phyloP scores from a whole-genome alignment of 495 filamentous ascomycete genomes.

The Parathielavia appendiculata region DNA sequence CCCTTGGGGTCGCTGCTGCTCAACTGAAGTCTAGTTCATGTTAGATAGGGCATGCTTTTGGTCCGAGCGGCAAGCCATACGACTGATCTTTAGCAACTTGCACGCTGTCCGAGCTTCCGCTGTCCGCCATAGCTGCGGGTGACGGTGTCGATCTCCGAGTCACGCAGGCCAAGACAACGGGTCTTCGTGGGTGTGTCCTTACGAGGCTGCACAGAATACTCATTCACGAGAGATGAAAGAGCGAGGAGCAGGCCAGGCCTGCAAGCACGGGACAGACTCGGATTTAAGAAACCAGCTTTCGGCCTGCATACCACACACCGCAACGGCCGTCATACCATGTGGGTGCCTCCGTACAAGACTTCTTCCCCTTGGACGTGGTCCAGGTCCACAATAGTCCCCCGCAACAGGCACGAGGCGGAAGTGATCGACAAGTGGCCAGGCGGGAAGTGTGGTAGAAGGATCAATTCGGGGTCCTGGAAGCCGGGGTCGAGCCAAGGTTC shows the following conservation, averaged over 20 bases:
- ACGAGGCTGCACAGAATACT: not conserved
- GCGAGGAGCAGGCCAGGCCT: not conserved
- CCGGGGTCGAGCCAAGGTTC: not conserved
- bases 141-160: not conserved
- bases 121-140: constrained; percentile 17
- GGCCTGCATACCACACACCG: not conserved
- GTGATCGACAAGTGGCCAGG: constrained; percentile 10
- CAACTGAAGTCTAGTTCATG: not conserved
- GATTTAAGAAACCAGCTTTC: not conserved
- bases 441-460: not conserved
- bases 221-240: not conserved
- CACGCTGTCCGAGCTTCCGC: constrained; percentile 12
- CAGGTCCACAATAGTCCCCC: not conserved
- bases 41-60: not conserved
- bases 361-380: not conserved
- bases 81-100: not conserved
- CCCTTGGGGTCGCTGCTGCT: constrained; percentile 28
- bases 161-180: not conserved
- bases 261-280: not conserved
- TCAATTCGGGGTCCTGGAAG: constrained; percentile 2
- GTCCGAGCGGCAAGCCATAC: not conserved
- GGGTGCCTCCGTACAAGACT: not conserved
- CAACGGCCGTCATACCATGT: not conserved
- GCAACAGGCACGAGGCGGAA: constrained; percentile 13
- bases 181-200: not conserved